These are phyloP conservation scores for Cadophora sp. DNA, from an alignment of 2,329 filamentous ascomycete genomes.

Conservation along the genomic window DNA sequence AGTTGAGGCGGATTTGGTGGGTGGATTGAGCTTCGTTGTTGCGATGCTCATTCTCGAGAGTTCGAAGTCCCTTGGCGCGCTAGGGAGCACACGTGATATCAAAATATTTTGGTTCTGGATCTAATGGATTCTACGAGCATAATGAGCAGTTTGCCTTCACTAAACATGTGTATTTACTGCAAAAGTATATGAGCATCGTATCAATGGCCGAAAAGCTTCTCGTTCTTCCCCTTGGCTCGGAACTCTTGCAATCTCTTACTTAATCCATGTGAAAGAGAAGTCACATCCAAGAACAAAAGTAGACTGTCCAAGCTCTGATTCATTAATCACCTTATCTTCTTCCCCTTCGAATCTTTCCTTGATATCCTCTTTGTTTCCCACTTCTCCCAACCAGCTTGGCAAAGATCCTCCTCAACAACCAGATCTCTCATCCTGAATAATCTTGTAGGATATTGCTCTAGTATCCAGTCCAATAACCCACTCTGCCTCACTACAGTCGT, in stretches of 20 bases:
- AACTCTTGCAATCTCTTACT: neutral
- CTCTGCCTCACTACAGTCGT: constrained; percentile 70
- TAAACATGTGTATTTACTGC: neutral
- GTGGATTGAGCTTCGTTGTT: constrained; percentile 37
- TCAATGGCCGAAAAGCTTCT: neutral
- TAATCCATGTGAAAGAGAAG: neutral
- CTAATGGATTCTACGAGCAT: neutral
- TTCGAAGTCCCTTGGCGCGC: constrained; percentile 28
- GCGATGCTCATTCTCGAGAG: constrained; percentile 28
- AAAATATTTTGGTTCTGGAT: neutral
- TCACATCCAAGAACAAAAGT: neutral
- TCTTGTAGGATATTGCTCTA: constrained; percentile 70
- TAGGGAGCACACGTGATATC: neutral
- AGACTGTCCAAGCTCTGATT: neutral
- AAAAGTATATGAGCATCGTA: neutral
- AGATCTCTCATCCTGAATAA: constrained; percentile 81
- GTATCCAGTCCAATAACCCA: constrained; percentile 74
- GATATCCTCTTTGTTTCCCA: constrained; percentile 66
- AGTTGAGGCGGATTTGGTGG: constrained; percentile 21
- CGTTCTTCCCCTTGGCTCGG: neutral
- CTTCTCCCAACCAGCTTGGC: constrained; percentile 91
- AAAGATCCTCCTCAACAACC: constrained; percentile 85
- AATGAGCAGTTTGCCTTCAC: neutral
- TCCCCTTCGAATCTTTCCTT: constrained; percentile 43
- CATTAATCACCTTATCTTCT: constrained; percentile 38